A percentile compares a stretch with the other conserved stretches of the same genome.
phyloP scores from a whole-genome alignment of 2,329 filamentous ascomycete species.

The Aspergillus sojae region DNA sequence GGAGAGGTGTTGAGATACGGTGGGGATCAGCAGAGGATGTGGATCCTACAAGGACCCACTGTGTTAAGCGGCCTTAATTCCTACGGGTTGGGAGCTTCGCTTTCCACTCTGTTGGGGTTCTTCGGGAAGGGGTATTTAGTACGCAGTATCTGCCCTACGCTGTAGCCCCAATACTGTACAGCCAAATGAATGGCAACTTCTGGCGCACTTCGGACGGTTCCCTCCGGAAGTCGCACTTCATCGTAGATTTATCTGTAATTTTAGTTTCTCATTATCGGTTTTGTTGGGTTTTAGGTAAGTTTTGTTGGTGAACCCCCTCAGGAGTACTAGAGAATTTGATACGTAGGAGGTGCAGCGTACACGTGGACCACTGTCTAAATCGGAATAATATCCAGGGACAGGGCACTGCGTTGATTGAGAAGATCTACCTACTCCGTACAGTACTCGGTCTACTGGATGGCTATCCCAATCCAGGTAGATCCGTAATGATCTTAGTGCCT shows the following conservation, averaged over 20 bases:
- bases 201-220: constrained; percentile 9
- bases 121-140: constrained; percentile 22
- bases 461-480: neutral
- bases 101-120: constrained; percentile 20
- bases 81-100: constrained; percentile 14
- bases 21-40: constrained; percentile 13
- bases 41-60: constrained; percentile 11
- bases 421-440: neutral
- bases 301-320: neutral
- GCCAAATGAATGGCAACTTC: constrained; percentile 6
- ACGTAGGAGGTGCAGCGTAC: neutral
- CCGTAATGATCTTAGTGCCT: neutral
- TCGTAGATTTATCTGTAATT: constrained; percentile 16
- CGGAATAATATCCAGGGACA: neutral
- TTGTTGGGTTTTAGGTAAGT: constrained; percentile 10
- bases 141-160: constrained; percentile 29
- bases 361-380: neutral
- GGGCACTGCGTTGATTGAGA: neutral
- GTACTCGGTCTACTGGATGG: neutral
- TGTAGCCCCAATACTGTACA: constrained; percentile 28
- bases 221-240: constrained; percentile 5
- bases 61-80: constrained; percentile 17
- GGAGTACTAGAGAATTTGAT: neutral
- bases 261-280: neutral
- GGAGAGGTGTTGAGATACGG: constrained; percentile 21